A percentile compares a stretch with the other conserved stretches of the same genome.
Conservation (phyloP, 257 asterid species). For the Solanum virginianum region DNA sequence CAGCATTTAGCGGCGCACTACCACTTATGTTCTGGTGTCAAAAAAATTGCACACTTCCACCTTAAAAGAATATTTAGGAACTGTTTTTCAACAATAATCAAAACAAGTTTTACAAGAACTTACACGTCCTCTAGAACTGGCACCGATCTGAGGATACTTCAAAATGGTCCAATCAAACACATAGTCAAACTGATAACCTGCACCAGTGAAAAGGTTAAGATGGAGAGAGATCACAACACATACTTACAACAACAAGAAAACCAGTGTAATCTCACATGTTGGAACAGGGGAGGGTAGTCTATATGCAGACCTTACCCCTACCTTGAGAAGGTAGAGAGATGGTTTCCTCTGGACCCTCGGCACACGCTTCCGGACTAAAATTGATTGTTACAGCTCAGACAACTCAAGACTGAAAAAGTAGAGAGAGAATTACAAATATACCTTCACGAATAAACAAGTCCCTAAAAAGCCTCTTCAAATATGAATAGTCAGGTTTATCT, state of each 20-base stretch:
- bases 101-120: conserved; percentile 10
- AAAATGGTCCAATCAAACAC: conserved; percentile 94
- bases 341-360: not conserved
- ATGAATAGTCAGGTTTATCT: conserved; percentile 89
- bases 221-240: not conserved
- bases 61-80: not conserved
- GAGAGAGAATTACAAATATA: conserved; percentile 7
- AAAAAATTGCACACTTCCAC: not conserved
- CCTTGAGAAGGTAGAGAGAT: not conserved
- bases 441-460: conserved; percentile 96
- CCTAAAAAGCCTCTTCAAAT: conserved; percentile 84
- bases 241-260: not conserved
- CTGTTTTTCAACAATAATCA: not conserved
- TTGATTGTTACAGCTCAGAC: not conserved
- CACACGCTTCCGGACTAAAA: not conserved
- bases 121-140: conserved; percentile 76
- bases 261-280: not conserved
- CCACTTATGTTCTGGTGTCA: conserved; percentile 57
- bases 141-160: conserved; percentile 90
- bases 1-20: conserved; percentile 47
- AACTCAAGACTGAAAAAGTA: not conserved
- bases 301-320: not conserved
- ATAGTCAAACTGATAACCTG: conserved; percentile 94
- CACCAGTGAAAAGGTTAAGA: conserved; percentile 7
- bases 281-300: not conserved